Percentiles rank a stretch among this genome's conserved stretches.
These are phyloP conservation scores for Corymbia maculata DNA, from an alignment of 345 rosid genomes.

Conservation along the genomic window DNA sequence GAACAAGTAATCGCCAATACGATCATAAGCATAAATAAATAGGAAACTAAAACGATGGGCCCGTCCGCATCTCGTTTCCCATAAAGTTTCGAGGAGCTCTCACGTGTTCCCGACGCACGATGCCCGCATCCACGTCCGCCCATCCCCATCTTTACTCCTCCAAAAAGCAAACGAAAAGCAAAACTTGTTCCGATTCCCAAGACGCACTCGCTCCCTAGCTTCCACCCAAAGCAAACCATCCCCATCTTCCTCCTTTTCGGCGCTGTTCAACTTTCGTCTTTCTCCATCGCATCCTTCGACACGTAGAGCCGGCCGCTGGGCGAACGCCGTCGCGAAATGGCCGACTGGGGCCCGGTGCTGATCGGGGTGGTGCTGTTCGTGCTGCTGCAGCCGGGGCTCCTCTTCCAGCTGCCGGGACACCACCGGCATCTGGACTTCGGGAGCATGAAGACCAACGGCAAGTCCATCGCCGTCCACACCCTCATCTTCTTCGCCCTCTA, in stretches of 20 bases:
- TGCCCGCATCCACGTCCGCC: neutral
- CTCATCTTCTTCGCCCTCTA: slow-evolving; percentile 77
- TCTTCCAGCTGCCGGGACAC: slow-evolving; percentile 74
- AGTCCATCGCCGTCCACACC: slow-evolving; percentile 76
- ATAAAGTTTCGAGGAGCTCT: neutral
- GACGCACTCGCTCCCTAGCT: neutral
- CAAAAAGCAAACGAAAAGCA: neutral
- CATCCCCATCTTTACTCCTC: neutral
- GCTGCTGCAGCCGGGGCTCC: slow-evolving; percentile 75
- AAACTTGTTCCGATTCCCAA: neutral
- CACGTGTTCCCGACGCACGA: neutral
- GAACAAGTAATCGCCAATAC: neutral
- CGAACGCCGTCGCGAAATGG: slow-evolving; percentile 21
- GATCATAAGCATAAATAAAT: neutral
- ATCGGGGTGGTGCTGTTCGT: slow-evolving; percentile 82
- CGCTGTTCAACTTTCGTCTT: neutral
- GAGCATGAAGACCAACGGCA: slow-evolving; percentile 91
- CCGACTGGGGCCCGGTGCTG: slow-evolving; percentile 93
- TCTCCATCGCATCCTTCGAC: neutral
- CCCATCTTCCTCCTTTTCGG: neutral
- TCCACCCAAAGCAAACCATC: neutral
- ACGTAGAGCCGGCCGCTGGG: neutral
- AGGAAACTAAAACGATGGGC: neutral
- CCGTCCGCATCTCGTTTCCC: neutral
- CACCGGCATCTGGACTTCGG: slow-evolving; percentile 53